Conservation (phyloP, 208 protist genomes). For the Leishmania major region DNA sequence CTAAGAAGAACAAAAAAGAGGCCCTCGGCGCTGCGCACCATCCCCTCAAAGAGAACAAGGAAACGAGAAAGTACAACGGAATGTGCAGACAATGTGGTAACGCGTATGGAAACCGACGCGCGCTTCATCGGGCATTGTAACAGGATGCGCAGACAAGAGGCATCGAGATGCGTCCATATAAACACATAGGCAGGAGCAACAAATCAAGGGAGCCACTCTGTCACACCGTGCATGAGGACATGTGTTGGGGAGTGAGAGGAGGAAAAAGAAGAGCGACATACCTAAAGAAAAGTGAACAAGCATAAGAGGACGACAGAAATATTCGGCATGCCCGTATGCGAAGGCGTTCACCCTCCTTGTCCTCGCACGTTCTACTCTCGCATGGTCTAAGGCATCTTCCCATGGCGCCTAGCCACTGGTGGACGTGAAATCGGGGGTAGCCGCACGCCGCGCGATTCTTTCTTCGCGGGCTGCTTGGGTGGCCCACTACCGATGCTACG, state of each 20-base stretch:
- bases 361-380: neutral
- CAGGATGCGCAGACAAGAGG: neutral
- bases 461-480: neutral
- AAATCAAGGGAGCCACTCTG: neutral
- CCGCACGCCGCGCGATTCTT: neutral
- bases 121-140: neutral
- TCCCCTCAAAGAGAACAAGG: neutral
- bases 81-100: neutral
- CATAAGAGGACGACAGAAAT: neutral
- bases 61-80: neutral
- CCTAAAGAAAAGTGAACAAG: too few species aligned
- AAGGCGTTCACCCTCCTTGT: neutral
- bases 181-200: neutral
- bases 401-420: conserved; percentile 7
- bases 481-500: neutral
- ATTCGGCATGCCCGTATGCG: neutral
- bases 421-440: conserved; percentile 26
- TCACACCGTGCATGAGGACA: neutral
- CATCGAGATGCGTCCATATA: neutral
- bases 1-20: neutral
- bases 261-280: neutral
- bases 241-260: neutral
- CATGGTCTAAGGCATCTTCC: conserved; percentile 5
- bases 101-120: neutral
- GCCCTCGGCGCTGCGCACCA: neutral